Evolutionary conservation across 768 basidiomycete species (phyloP).

Genomic region (Strobilomyces dryophilus): DNA sequence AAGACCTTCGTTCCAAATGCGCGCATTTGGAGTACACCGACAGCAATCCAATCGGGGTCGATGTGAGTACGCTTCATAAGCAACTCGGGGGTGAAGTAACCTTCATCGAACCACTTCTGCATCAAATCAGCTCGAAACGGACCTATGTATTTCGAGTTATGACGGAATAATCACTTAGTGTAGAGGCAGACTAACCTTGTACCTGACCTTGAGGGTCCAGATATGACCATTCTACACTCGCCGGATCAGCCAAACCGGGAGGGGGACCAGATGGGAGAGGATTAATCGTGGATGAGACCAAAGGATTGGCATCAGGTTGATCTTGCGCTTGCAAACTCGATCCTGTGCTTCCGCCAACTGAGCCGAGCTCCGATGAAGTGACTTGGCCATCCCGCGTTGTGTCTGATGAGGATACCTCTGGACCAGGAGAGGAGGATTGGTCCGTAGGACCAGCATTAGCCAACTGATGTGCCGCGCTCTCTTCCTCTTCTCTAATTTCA

Average conservation of each 20-base stretch:
- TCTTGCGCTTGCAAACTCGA: constrained; percentile 16
- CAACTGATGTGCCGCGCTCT: constrained; percentile 19
- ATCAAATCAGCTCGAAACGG: constrained; percentile 86
- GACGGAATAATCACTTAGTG: background rate
- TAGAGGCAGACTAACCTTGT: constrained; percentile 57
- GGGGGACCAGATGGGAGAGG: constrained; percentile 34
- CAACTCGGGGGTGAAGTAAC: constrained; percentile 81
- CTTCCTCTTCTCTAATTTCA: constrained; percentile 62
- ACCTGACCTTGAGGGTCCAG: constrained; percentile 88
- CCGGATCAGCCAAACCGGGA: constrained; percentile 49
- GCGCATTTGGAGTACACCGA: constrained; percentile 53
- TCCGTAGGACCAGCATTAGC: constrained; percentile 8
- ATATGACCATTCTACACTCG: constrained; percentile 82
- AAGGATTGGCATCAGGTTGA: constrained; percentile 4
- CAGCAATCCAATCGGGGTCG: constrained; percentile 64
- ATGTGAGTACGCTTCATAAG: constrained; percentile 78
- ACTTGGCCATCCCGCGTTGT: constrained; percentile 3
- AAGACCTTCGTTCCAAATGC: constrained; percentile 59
- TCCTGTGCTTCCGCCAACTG: constrained; percentile 7
- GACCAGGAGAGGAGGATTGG: constrained; percentile 11
- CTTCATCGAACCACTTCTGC: constrained; percentile 93
- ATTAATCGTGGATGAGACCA: constrained; percentile 6
- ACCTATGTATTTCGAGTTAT: constrained; percentile 43
- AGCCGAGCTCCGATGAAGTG: constrained; percentile 8
- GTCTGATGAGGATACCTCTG: constrained; percentile 8